Evolutionary conservation across 345 rosid species (phyloP), one percentile per base, ranked within the genome.

Genomic region (Orychophragmus violaceus): DNA sequence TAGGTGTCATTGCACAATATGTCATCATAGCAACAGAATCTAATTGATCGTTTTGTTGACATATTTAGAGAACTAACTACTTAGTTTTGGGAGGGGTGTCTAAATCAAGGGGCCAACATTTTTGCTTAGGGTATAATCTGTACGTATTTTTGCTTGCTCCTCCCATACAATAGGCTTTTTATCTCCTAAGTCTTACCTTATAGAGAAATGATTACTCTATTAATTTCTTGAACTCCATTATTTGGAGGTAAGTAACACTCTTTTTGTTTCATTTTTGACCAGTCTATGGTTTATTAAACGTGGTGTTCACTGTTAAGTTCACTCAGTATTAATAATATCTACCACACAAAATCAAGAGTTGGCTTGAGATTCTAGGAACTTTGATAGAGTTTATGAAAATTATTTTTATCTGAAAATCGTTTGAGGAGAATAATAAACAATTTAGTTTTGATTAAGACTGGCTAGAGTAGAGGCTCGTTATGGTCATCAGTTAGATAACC

Each of bases 1-100:
- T 67, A 74, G 63, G 62, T 74, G 64, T 54, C 57, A 74, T 66
- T 27, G 59, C 72, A 67, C 69, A 74, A 62, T 66, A 45, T 45
- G 69, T 28, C 14, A 74, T 74, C 56, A 68, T 74, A 45, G 28
- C 55, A 73, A 59, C 13, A 50, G 13, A 73, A 65, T 72, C 67
- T 73, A 51, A 59, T 60, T 66, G 62, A 66, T 66, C 22, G 49
- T 52, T 66, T 74, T 72, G 66, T 73, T 65, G 72, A 58, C 46
- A 59, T 66, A 39, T 51, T 23, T 29, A 33, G 32, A 55, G 32
- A 71, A 36, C 22, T 56, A 35, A 36, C 18, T 18, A 42, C 42
- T 66, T 51, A 18, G 57, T 30, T 52, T 59, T 24, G 44, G 51
- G 58, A 51, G 57, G 55, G 60, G 51, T 45, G 62, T 66, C 72